Evolutionary conservation across 176 grass and related monocot species (phyloP).

Genomic region (Aegilops speltoides): DNA sequence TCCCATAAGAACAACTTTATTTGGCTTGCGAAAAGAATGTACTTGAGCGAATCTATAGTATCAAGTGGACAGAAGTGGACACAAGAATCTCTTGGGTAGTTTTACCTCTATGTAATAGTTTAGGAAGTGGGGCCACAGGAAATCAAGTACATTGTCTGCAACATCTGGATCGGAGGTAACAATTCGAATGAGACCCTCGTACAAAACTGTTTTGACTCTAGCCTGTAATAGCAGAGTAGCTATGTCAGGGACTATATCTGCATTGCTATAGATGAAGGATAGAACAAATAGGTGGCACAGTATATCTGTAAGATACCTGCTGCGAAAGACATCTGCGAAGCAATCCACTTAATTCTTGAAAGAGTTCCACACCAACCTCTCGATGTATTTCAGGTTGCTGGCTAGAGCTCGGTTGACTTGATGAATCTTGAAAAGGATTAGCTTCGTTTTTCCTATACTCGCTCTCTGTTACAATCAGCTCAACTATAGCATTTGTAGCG

Average conservation of each 20-base stretch:
- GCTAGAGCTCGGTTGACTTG: conserved; percentile 85
- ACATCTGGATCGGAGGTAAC: conserved; percentile 53
- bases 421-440: conserved; percentile 61
- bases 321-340: conserved; percentile 80
- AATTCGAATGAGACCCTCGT: conserved; percentile 67
- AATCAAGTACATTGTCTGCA: conserved; percentile 61
- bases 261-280: conserved; percentile 16
- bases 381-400: conserved; percentile 61
- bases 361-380: conserved; percentile 52
- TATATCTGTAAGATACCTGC: conserved; percentile 49
- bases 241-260: not conserved
- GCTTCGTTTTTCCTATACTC: conserved; percentile 49
- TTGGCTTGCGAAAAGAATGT: conserved; percentile 25
- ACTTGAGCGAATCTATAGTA: not conserved
- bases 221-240: conserved; percentile 49
- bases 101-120: conserved; percentile 72
- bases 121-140: conserved; percentile 82
- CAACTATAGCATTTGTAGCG: conserved; percentile 68
- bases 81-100: conserved; percentile 7
- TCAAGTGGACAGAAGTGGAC: not conserved
- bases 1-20: conserved; percentile 24
- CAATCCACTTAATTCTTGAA: conserved; percentile 82
- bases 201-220: conserved; percentile 77
- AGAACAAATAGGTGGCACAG: not conserved
- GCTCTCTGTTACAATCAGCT: conserved; percentile 64